Conservation (phyloP, 2,329 filamentous ascomycete genomes). For the Moelleriella libera region DNA sequence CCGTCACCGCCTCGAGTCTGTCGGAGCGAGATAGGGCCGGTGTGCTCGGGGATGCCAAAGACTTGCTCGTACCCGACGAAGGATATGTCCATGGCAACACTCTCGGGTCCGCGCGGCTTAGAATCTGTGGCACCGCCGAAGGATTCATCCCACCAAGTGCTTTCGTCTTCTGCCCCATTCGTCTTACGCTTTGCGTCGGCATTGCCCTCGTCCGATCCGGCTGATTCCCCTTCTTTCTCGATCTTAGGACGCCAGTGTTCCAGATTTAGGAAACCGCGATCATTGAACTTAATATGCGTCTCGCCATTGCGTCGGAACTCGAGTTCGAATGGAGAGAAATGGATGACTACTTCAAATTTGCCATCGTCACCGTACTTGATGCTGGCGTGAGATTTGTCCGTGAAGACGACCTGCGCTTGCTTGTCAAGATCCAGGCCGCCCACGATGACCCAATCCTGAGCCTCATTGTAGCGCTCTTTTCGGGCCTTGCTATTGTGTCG, state of each 20-base stretch:
- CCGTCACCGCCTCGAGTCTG: conserved; percentile 81
- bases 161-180: conserved; percentile 52
- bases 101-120: conserved; percentile 91
- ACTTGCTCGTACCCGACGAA: conserved; percentile 89
- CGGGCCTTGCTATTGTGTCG: conserved; percentile 70
- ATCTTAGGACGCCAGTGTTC: conserved; percentile 91
- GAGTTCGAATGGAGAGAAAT: conserved; percentile 67
- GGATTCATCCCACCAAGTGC: conserved; percentile 94
- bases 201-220: conserved; percentile 40
- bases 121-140: conserved; percentile 93
- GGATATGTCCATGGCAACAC: conserved; percentile 77
- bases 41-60: conserved; percentile 87
- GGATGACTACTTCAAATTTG: conserved; percentile 71
- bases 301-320: conserved; percentile 76
- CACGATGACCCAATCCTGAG: conserved; percentile 72
- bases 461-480: conserved; percentile 92
- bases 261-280: conserved; percentile 77
- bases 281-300: conserved; percentile 78
- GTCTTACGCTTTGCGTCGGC: conserved; percentile 28
- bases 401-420: conserved; percentile 51
- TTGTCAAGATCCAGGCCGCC: conserved; percentile 64
- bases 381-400: conserved; percentile 54
- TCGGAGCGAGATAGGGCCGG: conserved; percentile 75
- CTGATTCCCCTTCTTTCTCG: conserved; percentile 58
- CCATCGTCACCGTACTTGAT: conserved; percentile 66